These are phyloP conservation scores for Capsicum pubescens DNA, from an alignment of 257 asterid species.

Conservation along the genomic window DNA sequence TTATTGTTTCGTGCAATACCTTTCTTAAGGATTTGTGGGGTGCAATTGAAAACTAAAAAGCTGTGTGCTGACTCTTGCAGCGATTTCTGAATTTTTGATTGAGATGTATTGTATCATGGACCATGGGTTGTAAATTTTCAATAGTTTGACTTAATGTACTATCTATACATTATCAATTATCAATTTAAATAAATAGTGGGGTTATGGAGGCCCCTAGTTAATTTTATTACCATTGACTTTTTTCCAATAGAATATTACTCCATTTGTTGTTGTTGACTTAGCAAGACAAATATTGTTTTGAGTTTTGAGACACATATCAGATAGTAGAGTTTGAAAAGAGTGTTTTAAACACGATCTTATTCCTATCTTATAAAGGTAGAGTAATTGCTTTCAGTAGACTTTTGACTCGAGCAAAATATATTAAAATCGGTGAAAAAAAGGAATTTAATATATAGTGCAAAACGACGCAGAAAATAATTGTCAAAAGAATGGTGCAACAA, in stretches of 20 bases:
- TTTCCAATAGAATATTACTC: background rate
- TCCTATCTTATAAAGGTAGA: too few relatives aligned
- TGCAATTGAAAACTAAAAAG: background rate
- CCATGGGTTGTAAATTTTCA: background rate
- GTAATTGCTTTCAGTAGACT: too few relatives aligned
- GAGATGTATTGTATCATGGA: constrained; percentile 2
- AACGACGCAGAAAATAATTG: too few relatives aligned
- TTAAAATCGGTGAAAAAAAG: too few relatives aligned
- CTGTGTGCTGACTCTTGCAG: background rate
- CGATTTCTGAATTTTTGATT: background rate
- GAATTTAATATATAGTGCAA: too few relatives aligned
- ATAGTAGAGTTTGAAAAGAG: too few relatives aligned
- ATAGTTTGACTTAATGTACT: constrained; percentile 16
- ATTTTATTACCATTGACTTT: constrained; percentile 11
- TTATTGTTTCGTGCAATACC: background rate
- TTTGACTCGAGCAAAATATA: too few relatives aligned
- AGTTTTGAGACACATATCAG: too few relatives aligned
- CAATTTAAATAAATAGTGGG: background rate
- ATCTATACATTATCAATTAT: background rate
- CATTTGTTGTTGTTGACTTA: background rate
- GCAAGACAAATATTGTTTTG: background rate
- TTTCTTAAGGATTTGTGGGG: constrained; percentile 12
- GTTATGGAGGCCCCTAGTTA: background rate
- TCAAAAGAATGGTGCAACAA: too few relatives aligned
- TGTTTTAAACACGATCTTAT: too few relatives aligned